Conservation (phyloP, 805 yeast species). For the Grigorovia humatica region DNA sequence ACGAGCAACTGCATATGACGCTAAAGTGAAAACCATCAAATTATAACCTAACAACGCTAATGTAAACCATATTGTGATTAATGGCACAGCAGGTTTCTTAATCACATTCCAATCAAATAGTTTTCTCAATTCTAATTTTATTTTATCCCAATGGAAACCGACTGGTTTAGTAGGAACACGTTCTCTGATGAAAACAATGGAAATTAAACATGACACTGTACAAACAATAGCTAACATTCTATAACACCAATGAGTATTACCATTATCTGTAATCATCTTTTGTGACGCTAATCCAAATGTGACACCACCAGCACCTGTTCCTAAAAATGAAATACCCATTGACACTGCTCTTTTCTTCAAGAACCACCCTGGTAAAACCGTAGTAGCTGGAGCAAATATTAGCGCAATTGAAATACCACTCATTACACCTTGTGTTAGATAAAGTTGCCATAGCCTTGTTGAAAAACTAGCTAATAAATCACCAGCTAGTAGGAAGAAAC, state of each 20-base stretch:
- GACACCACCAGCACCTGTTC: slow-evolving; percentile 47
- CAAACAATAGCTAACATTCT: slow-evolving; percentile 34
- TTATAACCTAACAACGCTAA: slow-evolving; percentile 33
- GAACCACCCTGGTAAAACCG: slow-evolving; percentile 63
- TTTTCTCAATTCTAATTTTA: slow-evolving; percentile 15
- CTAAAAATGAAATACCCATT: slow-evolving; percentile 39
- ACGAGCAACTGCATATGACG: slow-evolving; percentile 35
- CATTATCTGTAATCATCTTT: slow-evolving; percentile 32
- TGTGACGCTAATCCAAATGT: slow-evolving; percentile 33
- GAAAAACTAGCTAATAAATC: slow-evolving; percentile 52
- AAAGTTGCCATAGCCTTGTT: slow-evolving; percentile 52
- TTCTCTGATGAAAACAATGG: slow-evolving; percentile 36
- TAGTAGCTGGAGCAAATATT: slow-evolving; percentile 47
- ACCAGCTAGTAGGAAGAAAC: slow-evolving; percentile 41
- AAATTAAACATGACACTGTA: slow-evolving; percentile 29
- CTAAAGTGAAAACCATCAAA: slow-evolving; percentile 36
- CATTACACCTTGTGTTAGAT: slow-evolving; percentile 56
- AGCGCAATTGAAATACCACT: slow-evolving; percentile 44
- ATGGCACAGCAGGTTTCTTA: slow-evolving; percentile 21
- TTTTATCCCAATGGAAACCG: slow-evolving; percentile 21
- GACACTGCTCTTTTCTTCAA: slow-evolving; percentile 48
- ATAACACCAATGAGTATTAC: slow-evolving; percentile 39
- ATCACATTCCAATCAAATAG: slow-evolving; percentile 12
- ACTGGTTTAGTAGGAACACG: slow-evolving; percentile 29
- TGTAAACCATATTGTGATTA: slow-evolving; percentile 31